These are phyloP conservation scores for Trichoderma orchidacearum DNA, from an alignment of 495 filamentous ascomycete species.

Conservation along the genomic window DNA sequence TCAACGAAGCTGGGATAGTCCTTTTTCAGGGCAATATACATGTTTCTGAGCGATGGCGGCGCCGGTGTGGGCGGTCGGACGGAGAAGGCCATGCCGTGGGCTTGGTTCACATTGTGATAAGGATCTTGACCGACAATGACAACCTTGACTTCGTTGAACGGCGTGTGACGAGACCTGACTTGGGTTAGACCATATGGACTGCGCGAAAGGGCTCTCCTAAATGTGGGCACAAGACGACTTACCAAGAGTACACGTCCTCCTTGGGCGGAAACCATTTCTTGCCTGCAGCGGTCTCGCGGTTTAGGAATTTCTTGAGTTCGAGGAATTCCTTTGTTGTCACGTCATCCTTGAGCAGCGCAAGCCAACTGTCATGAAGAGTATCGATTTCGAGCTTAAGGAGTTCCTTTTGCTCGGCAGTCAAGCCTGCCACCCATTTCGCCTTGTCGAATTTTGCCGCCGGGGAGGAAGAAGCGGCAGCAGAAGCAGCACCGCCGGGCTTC, in stretches of 20 bases:
- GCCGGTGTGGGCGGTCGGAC: slow-evolving; percentile 79
- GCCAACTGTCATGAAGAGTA: slow-evolving; percentile 82
- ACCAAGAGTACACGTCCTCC: slow-evolving; percentile 94
- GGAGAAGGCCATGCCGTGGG: slow-evolving; percentile 89
- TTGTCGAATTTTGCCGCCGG: slow-evolving; percentile 62
- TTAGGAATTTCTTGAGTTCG: slow-evolving; percentile 74
- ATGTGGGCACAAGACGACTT: slow-evolving; percentile 8
- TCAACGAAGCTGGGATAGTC: slow-evolving; percentile 72
- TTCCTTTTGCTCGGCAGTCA: slow-evolving; percentile 69
- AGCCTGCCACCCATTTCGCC: slow-evolving; percentile 63
- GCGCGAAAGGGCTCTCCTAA: too few relatives aligned
- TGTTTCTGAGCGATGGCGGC: slow-evolving; percentile 79
- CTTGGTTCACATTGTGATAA: slow-evolving; percentile 92
- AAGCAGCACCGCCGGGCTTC: slow-evolving; percentile 15
- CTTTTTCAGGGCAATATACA: slow-evolving; percentile 71
- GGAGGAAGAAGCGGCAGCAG: slow-evolving; percentile 3
- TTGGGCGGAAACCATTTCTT: slow-evolving; percentile 73
- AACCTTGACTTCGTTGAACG: slow-evolving; percentile 69
- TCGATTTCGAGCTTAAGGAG: slow-evolving; percentile 81
- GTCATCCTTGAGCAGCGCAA: slow-evolving; percentile 75
- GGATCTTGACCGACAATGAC: slow-evolving; percentile 94
- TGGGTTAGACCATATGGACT: background rate
- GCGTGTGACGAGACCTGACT: slow-evolving; percentile 75
- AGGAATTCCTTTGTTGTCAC: slow-evolving; percentile 65
- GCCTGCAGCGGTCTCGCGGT: slow-evolving; percentile 55